Evolutionary conservation across 2,329 filamentous ascomycete species (phyloP).

Genomic region (Microcera coccophila): DNA sequence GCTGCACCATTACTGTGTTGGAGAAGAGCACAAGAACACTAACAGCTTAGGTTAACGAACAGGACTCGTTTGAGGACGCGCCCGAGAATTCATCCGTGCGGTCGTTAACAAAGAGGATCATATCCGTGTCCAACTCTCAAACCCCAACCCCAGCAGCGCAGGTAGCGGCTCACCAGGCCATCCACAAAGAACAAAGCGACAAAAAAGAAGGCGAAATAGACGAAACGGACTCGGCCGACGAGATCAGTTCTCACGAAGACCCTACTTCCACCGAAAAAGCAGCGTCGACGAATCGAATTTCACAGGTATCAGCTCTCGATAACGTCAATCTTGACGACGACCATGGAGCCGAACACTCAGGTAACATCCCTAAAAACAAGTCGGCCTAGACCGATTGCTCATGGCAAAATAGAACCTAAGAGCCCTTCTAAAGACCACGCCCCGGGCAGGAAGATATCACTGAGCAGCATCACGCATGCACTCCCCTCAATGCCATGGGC

Average conservation of each 20-base stretch:
- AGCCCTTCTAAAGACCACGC: constrained; percentile 36
- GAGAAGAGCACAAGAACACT: constrained; percentile 12
- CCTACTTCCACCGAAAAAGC: constrained; percentile 24
- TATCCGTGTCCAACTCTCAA: constrained; percentile 33
- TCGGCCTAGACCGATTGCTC: constrained; percentile 10
- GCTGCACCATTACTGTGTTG: constrained; percentile 7
- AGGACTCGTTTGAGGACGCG: constrained; percentile 72
- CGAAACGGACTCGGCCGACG: constrained; percentile 15
- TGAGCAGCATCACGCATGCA: constrained; percentile 67
- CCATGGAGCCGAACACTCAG: constrained; percentile 31
- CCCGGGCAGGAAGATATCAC: constrained; percentile 55
- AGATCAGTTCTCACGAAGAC: constrained; percentile 11
- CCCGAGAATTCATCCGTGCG: constrained; percentile 61
- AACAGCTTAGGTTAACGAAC: constrained; percentile 27
- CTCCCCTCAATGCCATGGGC: constrained; percentile 73
- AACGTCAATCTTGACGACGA: constrained; percentile 67
- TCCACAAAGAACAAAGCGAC: constrained; percentile 9
- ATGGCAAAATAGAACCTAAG: constrained; percentile 26
- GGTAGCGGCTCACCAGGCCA: constrained; percentile 8
- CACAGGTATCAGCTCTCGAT: constrained; percentile 47
- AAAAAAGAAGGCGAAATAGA: constrained; percentile 7
- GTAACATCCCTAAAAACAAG: constrained; percentile 24
- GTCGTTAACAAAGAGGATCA: constrained; percentile 55
- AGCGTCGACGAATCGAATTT: constrained; percentile 42
- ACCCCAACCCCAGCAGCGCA: constrained; percentile 16